Evolutionary conservation across 108 stramenopile species (phyloP), one percentile per base, ranked within the genome.

Genomic region (Skeletonema menzelii): DNA sequence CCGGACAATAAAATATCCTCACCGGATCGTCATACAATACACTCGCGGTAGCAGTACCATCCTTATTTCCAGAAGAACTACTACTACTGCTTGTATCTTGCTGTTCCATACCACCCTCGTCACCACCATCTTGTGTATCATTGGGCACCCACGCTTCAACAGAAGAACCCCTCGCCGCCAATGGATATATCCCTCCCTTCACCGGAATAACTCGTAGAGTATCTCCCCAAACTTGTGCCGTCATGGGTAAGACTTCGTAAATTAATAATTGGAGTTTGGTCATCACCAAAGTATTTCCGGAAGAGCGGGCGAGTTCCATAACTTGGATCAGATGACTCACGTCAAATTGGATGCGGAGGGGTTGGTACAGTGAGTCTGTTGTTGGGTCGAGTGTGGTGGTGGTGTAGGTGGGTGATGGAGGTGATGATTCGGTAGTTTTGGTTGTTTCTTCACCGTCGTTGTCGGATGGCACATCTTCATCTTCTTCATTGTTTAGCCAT

Each of bases 201-300:
- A 81, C 80, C 4, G 80, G 80, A 31, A 81, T 42, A 7, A 81
- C 80, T 7, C 80, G 34, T n/a, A 81, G 28, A 2, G 70, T 27
- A 47, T 81, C 80, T 1, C 73, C 80, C 80, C 80, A 81, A 17
- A 67, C 73, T 38, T 30, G 13, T 4, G 73, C 69, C 47, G 80
- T 81, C 49, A 63, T 58, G 26, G 80, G 80, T 24, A 81, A 32
- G 19, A 81, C 40, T 34, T 81, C 80, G 27, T 81, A 75, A 4
- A 81, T 70, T n/a, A 81, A 37, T 3, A 81, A 62, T 35, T 73
- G 74, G n/a, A 81, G 14, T 57, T 75, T 74, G 63, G 80, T 81
- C 5, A 73, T 0, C 5, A 19, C 19, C 49, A 75, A 65, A 2
- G 22, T 22, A 22, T 53, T 53, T 7, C 22, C 8, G 49, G 20